Evolutionary conservation across 768 basidiomycete genomes (phyloP).

Genomic region (Cystobasidium onofrii): DNA sequence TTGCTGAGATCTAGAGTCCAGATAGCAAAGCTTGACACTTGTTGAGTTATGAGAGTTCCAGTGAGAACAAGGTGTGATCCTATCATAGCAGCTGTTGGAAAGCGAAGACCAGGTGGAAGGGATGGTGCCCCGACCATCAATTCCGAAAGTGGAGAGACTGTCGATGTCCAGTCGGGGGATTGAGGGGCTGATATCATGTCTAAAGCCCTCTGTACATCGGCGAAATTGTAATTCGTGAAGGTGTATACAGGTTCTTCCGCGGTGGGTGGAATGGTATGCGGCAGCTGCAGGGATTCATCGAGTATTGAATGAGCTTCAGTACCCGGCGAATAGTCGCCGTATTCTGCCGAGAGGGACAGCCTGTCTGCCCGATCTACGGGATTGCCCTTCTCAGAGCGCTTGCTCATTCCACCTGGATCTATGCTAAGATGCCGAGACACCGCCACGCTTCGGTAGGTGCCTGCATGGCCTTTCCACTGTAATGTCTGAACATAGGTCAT

Average conservation of each 20-base stretch:
- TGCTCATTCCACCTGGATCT: slow-evolving; percentile 11
- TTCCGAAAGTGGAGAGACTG: slow-evolving; percentile 67
- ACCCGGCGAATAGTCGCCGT: neutral
- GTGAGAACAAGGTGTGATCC: slow-evolving; percentile 87
- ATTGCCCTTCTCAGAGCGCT: neutral
- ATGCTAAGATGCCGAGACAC: slow-evolving; percentile 64
- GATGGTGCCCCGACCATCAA: slow-evolving; percentile 65
- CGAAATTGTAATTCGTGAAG: slow-evolving; percentile 86
- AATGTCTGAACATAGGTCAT: slow-evolving; percentile 71
- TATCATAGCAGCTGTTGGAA: slow-evolving; percentile 86
- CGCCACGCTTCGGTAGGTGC: slow-evolving; percentile 88
- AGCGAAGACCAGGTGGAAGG: slow-evolving; percentile 88
- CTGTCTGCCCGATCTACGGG: neutral
- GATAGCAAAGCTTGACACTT: slow-evolving; percentile 87
- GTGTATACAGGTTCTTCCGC: slow-evolving; percentile 77
- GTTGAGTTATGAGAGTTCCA: slow-evolving; percentile 88
- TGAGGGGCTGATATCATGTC: slow-evolving; percentile 62
- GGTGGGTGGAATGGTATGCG: slow-evolving; percentile 64
- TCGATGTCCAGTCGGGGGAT: slow-evolving; percentile 60
- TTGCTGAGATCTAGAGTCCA: slow-evolving; percentile 80
- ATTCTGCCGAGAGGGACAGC: neutral
- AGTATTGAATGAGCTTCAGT: neutral
- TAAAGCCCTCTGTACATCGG: slow-evolving; percentile 85
- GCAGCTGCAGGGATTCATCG: slow-evolving; percentile 41
- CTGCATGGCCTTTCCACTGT: slow-evolving; percentile 83